Evolutionary conservation across 108 stramenopile genomes (phyloP).

Genomic region (Asterionellopsis glacialis): DNA sequence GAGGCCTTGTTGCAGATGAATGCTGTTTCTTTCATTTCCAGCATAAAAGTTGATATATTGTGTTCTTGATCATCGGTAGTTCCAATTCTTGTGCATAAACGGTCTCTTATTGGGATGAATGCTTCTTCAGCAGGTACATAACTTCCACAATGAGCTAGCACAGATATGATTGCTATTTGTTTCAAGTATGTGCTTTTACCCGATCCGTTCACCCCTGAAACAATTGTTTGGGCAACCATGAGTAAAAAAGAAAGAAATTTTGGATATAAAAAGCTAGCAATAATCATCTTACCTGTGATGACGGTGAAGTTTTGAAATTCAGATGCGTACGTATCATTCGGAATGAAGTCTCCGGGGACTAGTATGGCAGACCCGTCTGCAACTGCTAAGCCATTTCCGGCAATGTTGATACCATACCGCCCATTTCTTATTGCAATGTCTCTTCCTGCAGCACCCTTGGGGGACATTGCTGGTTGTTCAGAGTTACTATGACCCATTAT

Average conservation of each 20-base stretch:
- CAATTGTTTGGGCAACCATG: too few species aligned
- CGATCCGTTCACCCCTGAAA: constrained; percentile 18
- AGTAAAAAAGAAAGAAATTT: too few species aligned
- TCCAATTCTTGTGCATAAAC: constrained; percentile 84
- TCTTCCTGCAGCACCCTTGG: constrained; percentile 10
- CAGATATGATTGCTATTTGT: constrained; percentile 83
- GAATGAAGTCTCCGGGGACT: constrained; percentile 35
- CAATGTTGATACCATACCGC: constrained; percentile 67
- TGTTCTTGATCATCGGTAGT: constrained; percentile 88
- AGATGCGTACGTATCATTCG: constrained; percentile 77
- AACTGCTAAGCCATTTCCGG: constrained; percentile 15
- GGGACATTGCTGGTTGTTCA: constrained; percentile 1
- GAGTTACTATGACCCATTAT: neutral
- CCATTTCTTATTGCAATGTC: constrained; percentile 73
- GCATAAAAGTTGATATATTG: constrained; percentile 91
- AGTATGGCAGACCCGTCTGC: constrained; percentile 11
- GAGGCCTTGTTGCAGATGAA: constrained; percentile 82
- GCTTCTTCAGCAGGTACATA: constrained; percentile 92
- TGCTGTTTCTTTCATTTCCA: constrained; percentile 93
- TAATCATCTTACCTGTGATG: constrained; percentile 78
- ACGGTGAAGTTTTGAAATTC: constrained; percentile 62
- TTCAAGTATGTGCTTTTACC: constrained; percentile 90
- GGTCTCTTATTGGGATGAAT: constrained; percentile 67
- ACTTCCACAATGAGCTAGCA: constrained; percentile 92
- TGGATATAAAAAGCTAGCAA: neutral